Evolutionary conservation across 2,329 filamentous ascomycete genomes (phyloP), one percentile per base, ranked within the genome.

Genomic region (Pseudocercospora eumusae): DNA sequence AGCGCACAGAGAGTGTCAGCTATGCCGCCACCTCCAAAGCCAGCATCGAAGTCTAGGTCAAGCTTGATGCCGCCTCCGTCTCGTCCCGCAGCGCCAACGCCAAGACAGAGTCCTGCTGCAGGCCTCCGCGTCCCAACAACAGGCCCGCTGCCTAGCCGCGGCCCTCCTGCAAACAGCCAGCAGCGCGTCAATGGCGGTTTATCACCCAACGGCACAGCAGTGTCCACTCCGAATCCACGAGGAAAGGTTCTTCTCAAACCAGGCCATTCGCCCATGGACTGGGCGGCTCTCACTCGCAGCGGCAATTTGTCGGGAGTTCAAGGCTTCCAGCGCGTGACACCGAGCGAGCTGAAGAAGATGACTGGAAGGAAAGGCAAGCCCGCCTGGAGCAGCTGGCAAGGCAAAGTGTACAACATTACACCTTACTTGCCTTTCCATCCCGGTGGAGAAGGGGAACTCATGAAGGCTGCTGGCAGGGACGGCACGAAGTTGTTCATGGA

Each of bases 201-300:
- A 2, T 62, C 73, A 2, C 68, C 75, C 1, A 73, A 71, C 31
- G 69, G 73, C 56, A 69, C 69, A 28, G 63, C 62, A n/a, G 64
- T 74, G 53, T 73, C 76, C 52, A 78, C 77, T 10, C 75, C 76
- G 27, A 82, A 77, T 59, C 71, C 72, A 42, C 79, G 76, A 61
- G 78, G 84, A 75, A 90, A 93, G 72, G 90, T 97, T 4, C 82
- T 89, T 8, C 85, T 99, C 4, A 84, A 87, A n/a, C 95, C 95
- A 0, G 93, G 95, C 31, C 93, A 93, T 80, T 96, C 92, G 1
- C 93, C 95, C 0, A 86, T 99, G 11, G 95, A 99, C 83, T 99
- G 95, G 95, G 95, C 95, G 11, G 87, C 89, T 5, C 84, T 96
- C 0, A 88, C 92, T 65, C 70, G 71, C 56, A 88, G 92, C 65